Base-by-base conservation (phyloP, 352 stramenopile genomes). In the Plasmopara muralis region DNA sequence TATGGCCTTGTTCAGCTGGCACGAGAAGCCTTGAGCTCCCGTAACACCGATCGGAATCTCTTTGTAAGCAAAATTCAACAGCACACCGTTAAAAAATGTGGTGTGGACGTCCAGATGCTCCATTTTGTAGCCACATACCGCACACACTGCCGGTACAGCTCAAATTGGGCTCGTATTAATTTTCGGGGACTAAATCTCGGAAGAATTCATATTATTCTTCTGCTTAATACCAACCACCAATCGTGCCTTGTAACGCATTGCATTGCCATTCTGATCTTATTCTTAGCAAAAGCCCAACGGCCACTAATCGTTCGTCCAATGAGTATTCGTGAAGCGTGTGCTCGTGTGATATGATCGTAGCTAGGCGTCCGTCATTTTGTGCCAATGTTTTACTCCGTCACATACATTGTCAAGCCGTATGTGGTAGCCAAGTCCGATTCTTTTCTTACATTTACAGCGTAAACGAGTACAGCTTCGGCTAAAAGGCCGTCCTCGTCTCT, bases 71-170 rank as follows among this genome's bases (percentile, higher is more conserved):
- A 1, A 2, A 8, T 43, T 9, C 6, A 2, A 18, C 5, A 41
- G 16, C 12, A 18, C 37, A 16, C 9, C 15, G 37, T 41, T 41
- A 3, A 14, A 9, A 16, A 41, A 16, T 2, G 37, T 9, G 9
- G 51, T 58, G 30, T 47, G 34, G 3, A 37, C 51, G 34, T 58
- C 43, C 15, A 58, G 14, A 8, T 52, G n/a, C 9, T 58, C 28
- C 15, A 38, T 52, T 2, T 42, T 15, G 34, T 43, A 57, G 16
- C 7, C 41, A 10, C 2, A 16, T 29, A 12, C 39, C 16, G 14
- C n/a, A 9, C n/a, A n/a, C 12, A 40, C 34, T 41, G 16, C 13
- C 4, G 25, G 28, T 13, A 45, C 30, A 20, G 4, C 8, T 25
- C 39, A 7, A 20, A 29, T 44, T 13, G 2, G 29, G 0, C 13